phyloP scores from a whole-genome alignment of 2,329 filamentous ascomycete genomes.

The Colletotrichum sp. region DNA sequence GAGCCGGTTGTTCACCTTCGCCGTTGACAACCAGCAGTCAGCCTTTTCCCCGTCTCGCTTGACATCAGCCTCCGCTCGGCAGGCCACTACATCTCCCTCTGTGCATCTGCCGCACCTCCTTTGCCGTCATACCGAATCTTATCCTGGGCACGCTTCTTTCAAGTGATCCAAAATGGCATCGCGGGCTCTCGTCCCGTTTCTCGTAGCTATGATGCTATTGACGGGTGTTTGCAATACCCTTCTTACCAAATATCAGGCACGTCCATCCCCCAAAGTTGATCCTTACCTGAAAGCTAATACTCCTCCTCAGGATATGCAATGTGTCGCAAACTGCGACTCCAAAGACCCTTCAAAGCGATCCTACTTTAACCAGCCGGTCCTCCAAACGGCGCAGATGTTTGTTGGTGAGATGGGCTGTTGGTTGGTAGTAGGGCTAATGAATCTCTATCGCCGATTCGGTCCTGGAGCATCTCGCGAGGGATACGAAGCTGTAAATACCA shows the following conservation, averaged over 20 bases:
- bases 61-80: neutral
- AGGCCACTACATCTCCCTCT: neutral
- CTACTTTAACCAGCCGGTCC: constrained; percentile 91
- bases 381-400: constrained; percentile 98
- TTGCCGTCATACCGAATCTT: neutral
- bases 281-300: neutral
- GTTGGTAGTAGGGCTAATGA: constrained; percentile 79
- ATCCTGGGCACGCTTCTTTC: neutral
- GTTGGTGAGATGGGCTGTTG: constrained; percentile 95
- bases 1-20: neutral
- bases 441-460: constrained; percentile 66
- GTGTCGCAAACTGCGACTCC: constrained; percentile 85
- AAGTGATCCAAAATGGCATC: constrained; percentile 64
- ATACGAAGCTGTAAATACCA: constrained; percentile 69
- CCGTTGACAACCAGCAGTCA: neutral
- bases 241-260: constrained; percentile 92
- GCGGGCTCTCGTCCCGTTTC: constrained; percentile 76
- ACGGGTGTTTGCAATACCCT: constrained; percentile 97
- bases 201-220: constrained; percentile 95
- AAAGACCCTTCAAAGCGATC: constrained; percentile 68
- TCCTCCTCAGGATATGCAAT: constrained; percentile 83
- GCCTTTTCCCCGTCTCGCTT: neutral
- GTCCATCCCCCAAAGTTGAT: constrained; percentile 23
- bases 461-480: constrained; percentile 53
- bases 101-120: neutral